Evolutionary conservation across 2,329 filamentous ascomycete species (phyloP), one percentile per base, ranked within the genome.

Genomic region (Aspergillus ibericus): DNA sequence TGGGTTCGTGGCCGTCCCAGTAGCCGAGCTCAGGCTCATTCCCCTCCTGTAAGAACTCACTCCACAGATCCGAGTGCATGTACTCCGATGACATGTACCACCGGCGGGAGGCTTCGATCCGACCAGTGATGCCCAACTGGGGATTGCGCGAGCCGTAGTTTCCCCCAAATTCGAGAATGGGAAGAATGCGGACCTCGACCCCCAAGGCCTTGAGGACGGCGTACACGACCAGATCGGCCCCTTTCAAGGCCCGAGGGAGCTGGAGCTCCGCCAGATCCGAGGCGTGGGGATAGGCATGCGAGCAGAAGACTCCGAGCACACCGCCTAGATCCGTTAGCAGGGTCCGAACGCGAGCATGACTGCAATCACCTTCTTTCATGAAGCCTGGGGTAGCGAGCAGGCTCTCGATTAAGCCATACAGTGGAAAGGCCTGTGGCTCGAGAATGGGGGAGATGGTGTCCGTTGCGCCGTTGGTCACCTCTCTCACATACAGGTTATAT

Each of bases 401-500:
- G 0, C 61, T 59, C n/a, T 70, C 60, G 7, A 80, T 56, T 1
- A 64, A 64, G 1, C 63, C 56, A 55, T 77, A 77, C 0, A 82
- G 57, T 0, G 76, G 77, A 49, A 78, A 66, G 1, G 66, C 58
- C 3, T 63, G 63, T 5, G 73, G 66, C 55, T 78, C 69, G 35
- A 78, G 64, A n/a, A 59, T 53, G 6, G 53, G 57, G 47, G 40
- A 60, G 12, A 40, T 50, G 34, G 55, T 55, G 1, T 22, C 12
- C 47, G 66, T 52, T 34, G 42, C 62, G 46, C 51, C 63, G 8
- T 72, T 74, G n/a, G 71, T 66, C 4, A 75, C 71, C 20, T 72
- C 67, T 1, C 72, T 70, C 10, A 76, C 70, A 60, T 78, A 85
- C 1, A 88, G 72, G 58, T 87, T 87, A 71, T 88, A 87, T 0